phyloP scores from a whole-genome alignment of 495 filamentous ascomycete genomes.

The Tuber brumale region DNA sequence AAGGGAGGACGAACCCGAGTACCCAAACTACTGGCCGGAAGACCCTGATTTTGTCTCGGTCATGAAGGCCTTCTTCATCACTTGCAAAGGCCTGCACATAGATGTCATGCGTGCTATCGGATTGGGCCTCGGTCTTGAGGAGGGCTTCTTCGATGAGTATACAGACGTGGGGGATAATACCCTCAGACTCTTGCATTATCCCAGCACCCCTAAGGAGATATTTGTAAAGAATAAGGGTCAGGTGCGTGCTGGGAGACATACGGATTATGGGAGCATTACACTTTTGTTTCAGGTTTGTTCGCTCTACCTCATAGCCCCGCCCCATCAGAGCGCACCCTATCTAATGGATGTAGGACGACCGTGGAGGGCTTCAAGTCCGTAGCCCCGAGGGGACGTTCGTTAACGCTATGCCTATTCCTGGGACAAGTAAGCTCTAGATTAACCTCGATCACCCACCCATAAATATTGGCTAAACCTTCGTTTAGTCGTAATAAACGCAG shows the following conservation, averaged over 20 bases:
- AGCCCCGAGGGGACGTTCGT: conserved; percentile 71
- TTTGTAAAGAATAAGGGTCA: conserved; percentile 65
- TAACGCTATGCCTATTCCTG: conserved; percentile 72
- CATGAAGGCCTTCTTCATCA: conserved; percentile 67
- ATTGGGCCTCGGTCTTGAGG: conserved; percentile 67
- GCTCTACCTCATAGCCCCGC: background rate
- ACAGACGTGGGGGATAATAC: conserved; percentile 74
- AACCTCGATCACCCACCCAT: background rate
- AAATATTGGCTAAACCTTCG: background rate
- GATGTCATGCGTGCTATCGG: conserved; percentile 85
- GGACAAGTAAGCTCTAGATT: conserved; percentile 46
- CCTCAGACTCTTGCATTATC: conserved; percentile 84
- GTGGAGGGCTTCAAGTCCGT: conserved; percentile 78
- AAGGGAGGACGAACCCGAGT: conserved; percentile 46
- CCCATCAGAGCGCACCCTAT: background rate
- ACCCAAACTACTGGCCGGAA: conserved; percentile 80
- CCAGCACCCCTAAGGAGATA: conserved; percentile 57
- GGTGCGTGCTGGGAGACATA: conserved; percentile 79
- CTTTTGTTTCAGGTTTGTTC: conserved; percentile 64
- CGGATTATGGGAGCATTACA: conserved; percentile 83
- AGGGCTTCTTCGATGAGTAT: conserved; percentile 69
- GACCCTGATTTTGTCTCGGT: conserved; percentile 59
- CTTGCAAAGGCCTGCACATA: conserved; percentile 67
- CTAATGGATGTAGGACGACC: conserved; percentile 47
- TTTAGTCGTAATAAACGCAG: conserved; percentile 77